Conservation (phyloP, 495 filamentous ascomycete species). For the Penicillium macrosclerotiorum region DNA sequence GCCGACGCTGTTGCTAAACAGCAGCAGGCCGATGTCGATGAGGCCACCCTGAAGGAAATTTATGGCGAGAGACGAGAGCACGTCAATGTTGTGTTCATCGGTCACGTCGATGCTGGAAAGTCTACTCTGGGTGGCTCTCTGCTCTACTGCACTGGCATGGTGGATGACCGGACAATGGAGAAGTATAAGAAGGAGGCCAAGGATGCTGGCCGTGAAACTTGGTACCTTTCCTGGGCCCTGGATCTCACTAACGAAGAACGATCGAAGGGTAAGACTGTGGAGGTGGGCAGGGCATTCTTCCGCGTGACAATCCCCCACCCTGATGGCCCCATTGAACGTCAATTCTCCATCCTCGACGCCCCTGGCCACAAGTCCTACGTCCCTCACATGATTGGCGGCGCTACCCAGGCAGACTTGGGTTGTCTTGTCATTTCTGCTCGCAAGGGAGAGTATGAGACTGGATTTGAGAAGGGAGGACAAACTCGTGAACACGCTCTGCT, state of each 20-base stretch:
- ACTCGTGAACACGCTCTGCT: conserved; percentile 96
- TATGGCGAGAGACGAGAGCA: conserved; percentile 90
- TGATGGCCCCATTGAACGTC: conserved; percentile 39
- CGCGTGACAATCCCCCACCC: conserved; percentile 73
- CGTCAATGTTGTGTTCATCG: conserved; percentile 97
- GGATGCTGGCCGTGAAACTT: conserved; percentile 93
- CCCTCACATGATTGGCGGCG: conserved; percentile 94
- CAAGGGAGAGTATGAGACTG: conserved; percentile 98
- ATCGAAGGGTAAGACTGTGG: conserved; percentile 96
- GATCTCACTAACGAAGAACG: conserved; percentile 96
- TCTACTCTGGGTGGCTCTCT: conserved; percentile 92
- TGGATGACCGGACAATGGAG: conserved; percentile 96
- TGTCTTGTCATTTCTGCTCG: conserved; percentile 94
- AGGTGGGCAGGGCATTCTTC: conserved; percentile 95
- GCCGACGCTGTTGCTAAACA: conserved; percentile 83
- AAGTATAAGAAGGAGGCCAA: conserved; percentile 97
- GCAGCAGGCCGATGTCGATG: conserved; percentile 86
- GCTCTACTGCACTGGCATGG: conserved; percentile 93
- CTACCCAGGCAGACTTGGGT: conserved; percentile 94
- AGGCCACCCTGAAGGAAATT: conserved; percentile 86
- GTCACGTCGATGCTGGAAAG: conserved; percentile 97
- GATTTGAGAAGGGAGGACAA: conserved; percentile 98
- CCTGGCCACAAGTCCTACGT: conserved; percentile 97
- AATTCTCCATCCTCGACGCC: conserved; percentile 92
- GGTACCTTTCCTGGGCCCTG: conserved; percentile 97